Conservation (phyloP, 2,329 filamentous ascomycete species). For the Biscogniauxia mediterranea region DNA sequence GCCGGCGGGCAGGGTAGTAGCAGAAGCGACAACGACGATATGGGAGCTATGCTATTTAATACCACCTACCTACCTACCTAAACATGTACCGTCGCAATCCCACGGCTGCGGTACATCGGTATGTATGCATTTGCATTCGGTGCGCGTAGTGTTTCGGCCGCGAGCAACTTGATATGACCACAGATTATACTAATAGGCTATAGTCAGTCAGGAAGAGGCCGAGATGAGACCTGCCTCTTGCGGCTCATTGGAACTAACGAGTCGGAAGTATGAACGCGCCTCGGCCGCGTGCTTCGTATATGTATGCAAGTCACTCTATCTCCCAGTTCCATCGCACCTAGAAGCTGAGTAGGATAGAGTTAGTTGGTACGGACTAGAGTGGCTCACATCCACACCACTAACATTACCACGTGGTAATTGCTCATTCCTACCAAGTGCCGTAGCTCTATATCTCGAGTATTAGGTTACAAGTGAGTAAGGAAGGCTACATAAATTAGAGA, state of each 20-base stretch:
- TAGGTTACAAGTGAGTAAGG: background rate
- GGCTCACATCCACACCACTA: background rate
- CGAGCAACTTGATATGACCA: background rate
- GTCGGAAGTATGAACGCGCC: background rate
- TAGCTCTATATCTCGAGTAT: background rate
- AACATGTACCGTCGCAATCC: no score
- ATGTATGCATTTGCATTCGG: background rate
- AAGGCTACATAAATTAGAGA: background rate
- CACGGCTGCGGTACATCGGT: background rate
- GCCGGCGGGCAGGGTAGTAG: background rate
- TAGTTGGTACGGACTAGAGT: no score
- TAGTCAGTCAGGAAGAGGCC: background rate
- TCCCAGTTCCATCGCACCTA: background rate
- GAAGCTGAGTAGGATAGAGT: background rate
- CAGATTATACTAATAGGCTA: background rate
- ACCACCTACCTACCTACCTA: background rate
- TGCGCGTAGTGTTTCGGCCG: background rate
- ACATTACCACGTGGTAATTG: background rate
- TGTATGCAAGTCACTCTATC: background rate
- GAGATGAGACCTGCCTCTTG: background rate
- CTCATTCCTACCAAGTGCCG: background rate
- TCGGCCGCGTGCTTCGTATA: background rate
- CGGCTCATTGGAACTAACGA: background rate
- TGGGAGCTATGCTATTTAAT: background rate
- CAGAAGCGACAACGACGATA: background rate